phyloP scores from a whole-genome alignment of 73 alveolate genomes.

The Symbiodinium natans region DNA sequence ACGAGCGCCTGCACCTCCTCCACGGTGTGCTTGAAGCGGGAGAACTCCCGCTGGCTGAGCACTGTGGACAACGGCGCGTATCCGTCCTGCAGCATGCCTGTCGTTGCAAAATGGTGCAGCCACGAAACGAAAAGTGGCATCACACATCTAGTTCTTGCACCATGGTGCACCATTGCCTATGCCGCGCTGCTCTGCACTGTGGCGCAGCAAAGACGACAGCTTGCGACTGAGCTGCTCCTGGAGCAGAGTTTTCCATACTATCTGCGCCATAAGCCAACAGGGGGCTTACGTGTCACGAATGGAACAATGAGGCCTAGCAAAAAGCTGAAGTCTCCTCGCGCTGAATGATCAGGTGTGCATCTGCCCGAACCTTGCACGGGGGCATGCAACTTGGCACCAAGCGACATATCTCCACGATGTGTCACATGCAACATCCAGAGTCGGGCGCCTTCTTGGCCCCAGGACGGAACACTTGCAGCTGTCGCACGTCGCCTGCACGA shows the following conservation, averaged over 20 bases:
- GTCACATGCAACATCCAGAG: no score
- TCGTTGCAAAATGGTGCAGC: background rate
- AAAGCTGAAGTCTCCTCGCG: no score
- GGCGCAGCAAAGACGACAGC: constrained; percentile 22
- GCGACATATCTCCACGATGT: no score
- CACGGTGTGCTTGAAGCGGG: background rate
- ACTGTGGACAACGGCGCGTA: background rate
- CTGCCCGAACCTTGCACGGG: background rate
- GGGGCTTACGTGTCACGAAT: no score
- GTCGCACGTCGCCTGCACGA: background rate
- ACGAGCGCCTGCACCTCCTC: constrained; percentile 13
- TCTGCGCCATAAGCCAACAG: no score
- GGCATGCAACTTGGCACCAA: background rate
- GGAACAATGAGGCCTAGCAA: no score
- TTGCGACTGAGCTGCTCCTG: constrained; percentile 25
- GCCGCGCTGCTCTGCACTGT: constrained; percentile 36
- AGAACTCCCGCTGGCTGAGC: background rate
- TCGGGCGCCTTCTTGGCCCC: constrained; percentile 3
- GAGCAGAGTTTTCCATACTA: no score
- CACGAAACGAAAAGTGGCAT: no score
- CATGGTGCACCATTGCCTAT: background rate
- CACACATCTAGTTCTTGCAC: no score
- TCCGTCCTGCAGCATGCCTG: constrained; percentile 23
- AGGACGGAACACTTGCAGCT: background rate
- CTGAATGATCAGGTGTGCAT: background rate